Evolutionary conservation across 495 filamentous ascomycete species (phyloP), one percentile per base, ranked within the genome.

Genomic region (Chaetomium fimeti): DNA sequence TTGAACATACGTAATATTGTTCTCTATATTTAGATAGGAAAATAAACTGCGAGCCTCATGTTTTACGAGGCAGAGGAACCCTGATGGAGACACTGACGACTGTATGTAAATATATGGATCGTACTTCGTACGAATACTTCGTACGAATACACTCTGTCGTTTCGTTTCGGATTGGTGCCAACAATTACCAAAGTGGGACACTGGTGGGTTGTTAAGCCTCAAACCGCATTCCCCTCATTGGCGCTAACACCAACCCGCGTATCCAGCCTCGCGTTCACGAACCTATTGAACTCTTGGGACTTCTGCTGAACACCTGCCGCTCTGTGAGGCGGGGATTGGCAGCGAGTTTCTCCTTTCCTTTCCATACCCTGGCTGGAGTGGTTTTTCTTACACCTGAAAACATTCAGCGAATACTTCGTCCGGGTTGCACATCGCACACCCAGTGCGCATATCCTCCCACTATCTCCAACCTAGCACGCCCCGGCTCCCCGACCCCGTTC

Each of bases 381-480:
- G 18, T 5, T 16, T 16, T 54, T 1, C 32, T 29, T 32, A n/a
- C 27, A 36, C 12, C 2, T 36, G 5, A 11, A 13, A 54, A 32
- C 27, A 32, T 4, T 32, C 52, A 20, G 24, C 27, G 25, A 29
- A 16, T 11, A 2, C 49, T 16, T 24, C 13, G 18, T 8, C 11
- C 7, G 29, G 3, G 29, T 32, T 53, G 52, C 27, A 9, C 28
- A 1, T 40, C 29, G 13, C 29, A 56, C 53, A 56, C 53, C 53
- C 60, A 62, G 49, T 55, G 60, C 29, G 32, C 24, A 22, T 13
- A 45, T 2, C 51, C 3, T 29, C 8, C 16, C 51, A 20, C 20
- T 49, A 47, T 63, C 48, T 63, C 61, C 61, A 63, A 40, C 38
- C 32, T 24, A 42, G 52, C 27, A n/a, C n/a, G n/a, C n/a, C n/a